Evolutionary conservation across 1,139 yeast genomes (phyloP), one percentile per base, ranked within the genome.

Genomic region (Chernovozyma sophiae-reginae): DNA sequence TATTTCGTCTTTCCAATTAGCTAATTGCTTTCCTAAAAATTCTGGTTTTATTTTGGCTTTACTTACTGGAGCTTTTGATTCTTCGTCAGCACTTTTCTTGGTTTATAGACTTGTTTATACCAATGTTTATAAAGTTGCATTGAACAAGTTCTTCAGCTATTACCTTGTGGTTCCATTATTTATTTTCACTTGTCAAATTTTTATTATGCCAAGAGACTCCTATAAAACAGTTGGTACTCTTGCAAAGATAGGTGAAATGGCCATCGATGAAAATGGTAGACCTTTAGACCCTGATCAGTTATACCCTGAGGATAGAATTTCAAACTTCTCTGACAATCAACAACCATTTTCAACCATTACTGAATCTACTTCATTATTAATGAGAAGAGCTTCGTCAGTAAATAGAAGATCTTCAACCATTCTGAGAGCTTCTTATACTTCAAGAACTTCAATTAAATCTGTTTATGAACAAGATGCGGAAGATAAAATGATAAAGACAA

Each of bases 141-240:
- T 86, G 6, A 52, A 68, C 15, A 65, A 58, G 33, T 87, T 90
- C 55, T 86, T 90, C 63, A 60, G 74, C 13, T 55, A 65, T 42
- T 92, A 86, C 53, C 56, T 85, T 51, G 48, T 77, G 4, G 87
- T 87, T 3, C 96, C 97, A 0, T 39, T 77, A 0, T 84, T 86
- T 54, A 86, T 89, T 33, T 60, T 85, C 11, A 31, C 78, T 1
- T 85, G 92, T 48, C 96, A 87, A 57, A 27, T 82, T 7, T 68
- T 79, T 28, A 64, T 89, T 22, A 87, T 90, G 96, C 97, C 97
- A 5, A 63, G 53, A 18, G 74, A 77, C 34, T 79, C 90, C 2
- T 86, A 86, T 60, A 83, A 83, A 53, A 81, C 90, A 0, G 65
- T 78, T 30, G 86, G 81, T 2, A 72, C 78, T 1, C 70, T 82